phyloP scores from a whole-genome alignment of 2,329 filamentous ascomycete species.

The Pyrenophora seminiperda region DNA sequence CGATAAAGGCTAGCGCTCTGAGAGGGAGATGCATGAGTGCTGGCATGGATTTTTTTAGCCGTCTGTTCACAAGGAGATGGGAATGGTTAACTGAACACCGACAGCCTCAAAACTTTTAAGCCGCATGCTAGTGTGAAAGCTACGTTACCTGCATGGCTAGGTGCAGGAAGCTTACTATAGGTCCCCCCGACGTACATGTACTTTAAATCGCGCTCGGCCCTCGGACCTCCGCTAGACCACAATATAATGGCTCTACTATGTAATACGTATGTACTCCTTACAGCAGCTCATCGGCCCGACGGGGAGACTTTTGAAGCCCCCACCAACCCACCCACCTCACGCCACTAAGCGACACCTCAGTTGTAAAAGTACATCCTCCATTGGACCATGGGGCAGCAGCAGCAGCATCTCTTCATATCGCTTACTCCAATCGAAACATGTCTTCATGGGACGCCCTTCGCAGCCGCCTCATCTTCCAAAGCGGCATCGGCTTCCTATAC shows the following conservation, averaged over 20 bases:
- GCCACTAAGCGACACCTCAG: no score
- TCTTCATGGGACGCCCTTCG: conserved; percentile 4
- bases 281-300: no score
- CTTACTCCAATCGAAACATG: neutral
- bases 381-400: neutral
- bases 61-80: neutral
- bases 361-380: no score
- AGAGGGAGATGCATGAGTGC: neutral
- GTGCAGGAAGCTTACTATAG: no score
- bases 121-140: neutral
- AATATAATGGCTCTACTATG: no score
- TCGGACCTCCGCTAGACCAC: no score
- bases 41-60: neutral
- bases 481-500: conserved; percentile 10
- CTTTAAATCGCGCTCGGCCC: no score
- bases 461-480: conserved; percentile 12
- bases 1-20: neutral
- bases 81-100: neutral
- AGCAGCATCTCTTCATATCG: neutral
- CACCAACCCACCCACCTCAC: no score
- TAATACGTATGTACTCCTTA: no score
- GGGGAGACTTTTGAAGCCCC: no score
- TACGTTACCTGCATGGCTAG: neutral
- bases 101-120: neutral
- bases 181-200: no score